phyloP scores from a whole-genome alignment of 2,329 filamentous ascomycete genomes.

The Paecilomyces formosus region DNA sequence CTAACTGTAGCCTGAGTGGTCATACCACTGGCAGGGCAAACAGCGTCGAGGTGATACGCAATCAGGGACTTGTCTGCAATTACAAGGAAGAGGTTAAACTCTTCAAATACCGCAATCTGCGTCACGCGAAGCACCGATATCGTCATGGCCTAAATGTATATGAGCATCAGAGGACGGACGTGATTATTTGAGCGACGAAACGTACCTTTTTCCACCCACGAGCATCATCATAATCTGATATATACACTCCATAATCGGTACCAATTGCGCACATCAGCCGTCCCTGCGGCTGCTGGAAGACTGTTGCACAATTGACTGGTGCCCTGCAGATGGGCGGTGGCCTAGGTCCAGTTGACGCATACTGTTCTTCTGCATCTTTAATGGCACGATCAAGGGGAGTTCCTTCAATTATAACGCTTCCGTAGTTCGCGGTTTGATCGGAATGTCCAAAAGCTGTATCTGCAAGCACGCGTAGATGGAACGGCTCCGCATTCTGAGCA shows the following conservation, averaged over 20 bases:
- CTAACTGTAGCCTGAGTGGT: slow-evolving; percentile 44
- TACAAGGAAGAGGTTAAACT: slow-evolving; percentile 86
- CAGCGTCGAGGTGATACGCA: slow-evolving; percentile 85
- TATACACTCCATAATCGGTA: slow-evolving; percentile 88
- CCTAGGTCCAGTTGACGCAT: slow-evolving; percentile 54
- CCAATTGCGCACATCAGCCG: slow-evolving; percentile 88
- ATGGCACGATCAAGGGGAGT: slow-evolving; percentile 91
- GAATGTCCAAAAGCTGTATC: slow-evolving; percentile 67
- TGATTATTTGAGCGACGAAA: slow-evolving; percentile 8
- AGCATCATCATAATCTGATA: slow-evolving; percentile 80
- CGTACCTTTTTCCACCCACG: slow-evolving; percentile 83
- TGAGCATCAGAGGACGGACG: background rate
- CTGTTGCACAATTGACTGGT: slow-evolving; percentile 84
- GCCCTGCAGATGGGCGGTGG: slow-evolving; percentile 75
- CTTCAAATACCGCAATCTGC: slow-evolving; percentile 89
- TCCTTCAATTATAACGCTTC: slow-evolving; percentile 72
- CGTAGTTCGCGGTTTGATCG: slow-evolving; percentile 47
- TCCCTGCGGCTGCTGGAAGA: slow-evolving; percentile 72
- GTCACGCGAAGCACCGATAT: slow-evolving; percentile 73
- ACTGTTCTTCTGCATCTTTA: slow-evolving; percentile 73
- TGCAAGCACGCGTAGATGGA: slow-evolving; percentile 82
- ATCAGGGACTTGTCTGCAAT: slow-evolving; percentile 88
- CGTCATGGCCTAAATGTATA: slow-evolving; percentile 37
- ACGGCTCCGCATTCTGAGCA: slow-evolving; percentile 91
- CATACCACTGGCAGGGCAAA: slow-evolving; percentile 51